Evolutionary conservation across 805 yeast species (phyloP), one percentile per base, ranked within the genome.

Genomic region (Hagleromyces aurorensis): DNA sequence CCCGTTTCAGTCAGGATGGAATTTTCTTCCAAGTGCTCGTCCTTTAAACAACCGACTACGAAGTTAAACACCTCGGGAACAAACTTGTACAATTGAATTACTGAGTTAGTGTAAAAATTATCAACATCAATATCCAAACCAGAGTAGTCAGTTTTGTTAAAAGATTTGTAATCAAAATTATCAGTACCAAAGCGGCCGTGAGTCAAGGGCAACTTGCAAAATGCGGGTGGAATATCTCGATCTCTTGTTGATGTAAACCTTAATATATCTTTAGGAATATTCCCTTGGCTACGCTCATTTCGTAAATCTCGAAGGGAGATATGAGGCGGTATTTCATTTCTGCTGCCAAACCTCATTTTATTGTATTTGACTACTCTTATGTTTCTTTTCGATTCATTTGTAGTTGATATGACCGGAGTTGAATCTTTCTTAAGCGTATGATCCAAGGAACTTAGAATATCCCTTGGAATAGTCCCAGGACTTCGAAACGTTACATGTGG

Each of bases 171-270:
- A 59, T 89, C 96, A 58, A 91, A 91, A 54, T 86, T 96, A 43
- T 80, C 85, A 17, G 91, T 86, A 16, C 98, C 98, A 55, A 85
- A 89, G 45, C 73, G 78, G 33, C 93, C 81, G 55, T 87, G 89
- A 23, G 78, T 70, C 31, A 89, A 82, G 36, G 78, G 81, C 25
- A 84, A 62, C 43, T 76, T 73, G 22, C 75, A 64, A 59, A 79
- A 89, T 19, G 87, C 81, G 30, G 78, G 77, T 1, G 96, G 95
- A 1, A 75, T 65, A 14, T 48, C 58, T 27, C 44, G 52, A 7
- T 52, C 60, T 25, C 64, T 64, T 0, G 51, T 38, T 5, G 50
- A 33, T 16, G 45, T 52, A 20, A 42, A 44, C 13, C 37, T 30
- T 33, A 51, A 25, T 10, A 48, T 35, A 9, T 44, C 41, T 18